phyloP scores from a whole-genome alignment of 148 eudicot species.

The Persicaria maculosa region DNA sequence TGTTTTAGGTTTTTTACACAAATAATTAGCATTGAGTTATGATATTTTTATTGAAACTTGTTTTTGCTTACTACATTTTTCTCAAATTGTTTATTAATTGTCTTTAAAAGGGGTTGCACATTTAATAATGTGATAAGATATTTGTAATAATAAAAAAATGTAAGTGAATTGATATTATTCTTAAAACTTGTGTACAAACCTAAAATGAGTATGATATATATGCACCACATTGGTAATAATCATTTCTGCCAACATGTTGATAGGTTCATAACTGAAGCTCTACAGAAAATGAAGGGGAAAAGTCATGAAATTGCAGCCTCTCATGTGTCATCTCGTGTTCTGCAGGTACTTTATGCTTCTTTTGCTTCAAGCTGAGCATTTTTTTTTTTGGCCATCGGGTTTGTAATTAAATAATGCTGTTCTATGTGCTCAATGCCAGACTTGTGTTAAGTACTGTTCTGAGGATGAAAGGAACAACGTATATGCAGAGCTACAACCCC shows the following conservation, averaged over 20 bases:
- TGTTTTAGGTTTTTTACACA: too few relatives aligned
- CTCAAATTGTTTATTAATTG: too few relatives aligned
- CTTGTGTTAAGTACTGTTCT: slow-evolving; percentile 84
- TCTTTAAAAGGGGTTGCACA: not conserved
- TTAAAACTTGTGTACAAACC: too few relatives aligned
- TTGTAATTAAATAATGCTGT: not conserved
- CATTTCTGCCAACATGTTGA: slow-evolving; percentile 8
- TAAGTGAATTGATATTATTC: too few relatives aligned
- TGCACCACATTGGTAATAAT: not conserved
- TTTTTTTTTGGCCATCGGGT: not conserved
- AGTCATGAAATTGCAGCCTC: slow-evolving; percentile 87
- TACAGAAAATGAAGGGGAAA: slow-evolving; percentile 86
- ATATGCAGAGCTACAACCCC: slow-evolving; percentile 71
- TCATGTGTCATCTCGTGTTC: slow-evolving; percentile 89
- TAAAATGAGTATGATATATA: not conserved
- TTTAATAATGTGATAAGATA: slow-evolving; percentile 4
- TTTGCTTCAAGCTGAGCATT: not conserved
- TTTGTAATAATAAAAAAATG: not conserved
- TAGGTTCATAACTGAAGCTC: slow-evolving; percentile 78
- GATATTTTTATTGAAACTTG: too few relatives aligned
- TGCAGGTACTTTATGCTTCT: slow-evolving; percentile 53
- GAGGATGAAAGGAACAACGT: slow-evolving; percentile 74
- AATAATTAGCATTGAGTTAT: too few relatives aligned
- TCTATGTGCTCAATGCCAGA: slow-evolving; percentile 26
- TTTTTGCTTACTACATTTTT: too few relatives aligned